Evolutionary conservation across 2,329 filamentous ascomycete species (phyloP).

Genomic region (Pyricularia grisea): DNA sequence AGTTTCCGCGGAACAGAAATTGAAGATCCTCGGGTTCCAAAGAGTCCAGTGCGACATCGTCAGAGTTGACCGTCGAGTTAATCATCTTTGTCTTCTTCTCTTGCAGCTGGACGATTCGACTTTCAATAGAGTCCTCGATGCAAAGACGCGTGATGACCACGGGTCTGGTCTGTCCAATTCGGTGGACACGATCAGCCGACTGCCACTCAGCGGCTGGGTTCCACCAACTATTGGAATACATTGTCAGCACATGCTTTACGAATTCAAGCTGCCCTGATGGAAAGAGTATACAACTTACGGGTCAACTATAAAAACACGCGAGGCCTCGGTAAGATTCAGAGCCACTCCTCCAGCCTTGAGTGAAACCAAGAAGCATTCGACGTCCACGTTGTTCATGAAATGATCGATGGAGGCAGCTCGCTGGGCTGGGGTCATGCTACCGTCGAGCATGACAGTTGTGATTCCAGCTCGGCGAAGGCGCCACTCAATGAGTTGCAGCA

Average conservation of each 20-base stretch:
- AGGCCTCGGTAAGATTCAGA: conserved; percentile 89
- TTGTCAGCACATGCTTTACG: conserved; percentile 12
- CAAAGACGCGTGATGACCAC: conserved; percentile 91
- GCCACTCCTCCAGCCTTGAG: conserved; percentile 95
- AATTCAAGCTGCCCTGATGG: neutral
- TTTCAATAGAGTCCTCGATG: conserved; percentile 96
- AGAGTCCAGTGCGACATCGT: conserved; percentile 84
- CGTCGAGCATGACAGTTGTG: conserved; percentile 96
- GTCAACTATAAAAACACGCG: conserved; percentile 90
- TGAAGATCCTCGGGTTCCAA: conserved; percentile 87
- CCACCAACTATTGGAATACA: conserved; percentile 68
- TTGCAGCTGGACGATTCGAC: conserved; percentile 87
- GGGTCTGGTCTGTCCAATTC: conserved; percentile 88
- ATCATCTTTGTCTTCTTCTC: conserved; percentile 99
- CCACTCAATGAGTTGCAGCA: conserved; percentile 97
- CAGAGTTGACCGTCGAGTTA: conserved; percentile 89
- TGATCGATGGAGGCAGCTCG: conserved; percentile 90
- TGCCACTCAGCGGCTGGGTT: conserved; percentile 99
- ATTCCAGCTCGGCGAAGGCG: conserved; percentile 92
- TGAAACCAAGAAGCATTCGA: conserved; percentile 93
- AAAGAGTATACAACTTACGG: conserved; percentile 51
- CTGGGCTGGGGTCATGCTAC: conserved; percentile 91
- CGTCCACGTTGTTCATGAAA: conserved; percentile 91
- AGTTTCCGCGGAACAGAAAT: conserved; percentile 78
- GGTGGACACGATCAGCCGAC: conserved; percentile 92